phyloP scores from a whole-genome alignment of 2,329 filamentous ascomycete species.

The Aspergillus intermedius region DNA sequence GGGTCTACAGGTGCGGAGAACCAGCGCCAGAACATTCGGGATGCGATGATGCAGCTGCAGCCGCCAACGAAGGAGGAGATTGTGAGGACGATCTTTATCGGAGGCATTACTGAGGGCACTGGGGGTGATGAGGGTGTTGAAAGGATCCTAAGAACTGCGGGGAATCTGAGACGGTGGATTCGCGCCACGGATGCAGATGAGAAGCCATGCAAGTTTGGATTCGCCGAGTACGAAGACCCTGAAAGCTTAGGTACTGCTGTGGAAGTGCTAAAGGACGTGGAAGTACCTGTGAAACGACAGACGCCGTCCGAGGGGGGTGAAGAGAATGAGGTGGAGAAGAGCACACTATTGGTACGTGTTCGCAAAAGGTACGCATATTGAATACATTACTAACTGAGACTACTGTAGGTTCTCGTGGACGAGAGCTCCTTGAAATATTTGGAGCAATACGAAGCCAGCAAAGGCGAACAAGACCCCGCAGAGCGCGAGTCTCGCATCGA shows the following conservation, averaged over 20 bases:
- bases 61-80: constrained; percentile 88
- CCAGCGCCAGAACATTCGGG: constrained; percentile 59
- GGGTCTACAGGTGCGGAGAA: constrained; percentile 60
- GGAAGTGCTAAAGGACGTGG: constrained; percentile 73
- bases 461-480: constrained; percentile 56
- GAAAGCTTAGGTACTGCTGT: constrained; percentile 80
- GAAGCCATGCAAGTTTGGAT: constrained; percentile 82
- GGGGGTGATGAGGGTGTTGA: constrained; percentile 74
- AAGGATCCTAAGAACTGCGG: constrained; percentile 67
- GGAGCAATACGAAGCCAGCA: constrained; percentile 67
- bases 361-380: background rate
- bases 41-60: constrained; percentile 64
- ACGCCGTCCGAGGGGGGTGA: constrained; percentile 37
- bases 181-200: constrained; percentile 69
- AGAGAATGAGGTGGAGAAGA: constrained; percentile 56
- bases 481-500: constrained; percentile 63
- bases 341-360: constrained; percentile 55
- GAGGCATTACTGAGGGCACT: constrained; percentile 72
- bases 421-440: constrained; percentile 76
- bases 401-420: constrained; percentile 60
- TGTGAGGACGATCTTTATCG: constrained; percentile 81
- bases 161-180: constrained; percentile 78
- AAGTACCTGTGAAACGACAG: constrained; percentile 75
- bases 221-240: constrained; percentile 89
- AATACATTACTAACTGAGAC: background rate